Base-by-base conservation (phyloP, 768 basidiomycete species). In the Cantharellus cinnabarinus region DNA sequence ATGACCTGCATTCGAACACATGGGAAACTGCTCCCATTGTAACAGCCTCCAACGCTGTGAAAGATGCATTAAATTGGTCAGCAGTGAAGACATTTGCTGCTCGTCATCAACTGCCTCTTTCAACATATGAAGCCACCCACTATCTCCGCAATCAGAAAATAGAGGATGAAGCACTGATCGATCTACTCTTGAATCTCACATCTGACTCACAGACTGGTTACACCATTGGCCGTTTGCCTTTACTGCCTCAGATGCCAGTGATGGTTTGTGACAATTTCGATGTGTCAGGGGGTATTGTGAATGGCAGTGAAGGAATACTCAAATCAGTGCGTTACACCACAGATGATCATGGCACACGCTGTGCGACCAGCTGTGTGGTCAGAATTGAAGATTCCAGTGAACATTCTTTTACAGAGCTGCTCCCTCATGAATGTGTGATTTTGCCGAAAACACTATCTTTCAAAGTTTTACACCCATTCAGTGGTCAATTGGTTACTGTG, bases 231-330 rank as follows among this genome's bases (percentile, higher is more conserved):
- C 34, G 5, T 3, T n/a, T 61, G 38, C 60, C 60, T 15, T 40
- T 61, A 20, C 56, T 61, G 15, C 42, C 40, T 2, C 56, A 57
- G 34, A 61, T 61, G 60, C 57, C 57, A 35, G 60, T 61, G 2
- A 61, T 61, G 35, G 48, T 61, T 42, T 50, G 57, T 0, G 66
- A 70, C 15, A 75, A 74, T 56, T 72, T 66, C 59, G 73, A 74
- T 53, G 67, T 75, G 0, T 58, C 66, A 34, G 63, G 65, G 3
- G 73, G 73, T 0, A 59, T 73, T 39, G 69, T 73, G 0, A 74
- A 74, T 63, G 74, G 73, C 0, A 63, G 63, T n/a, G 56, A 50
- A 1, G 71, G 72, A 0, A 67, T 51, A 3, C 41, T 61, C 10
- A 50, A 3, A 4, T 15, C 51, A 2, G 67, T 73, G 0, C 15